phyloP scores from a whole-genome alignment of 441 rosid species.

The Adansonia rubrostipa region DNA sequence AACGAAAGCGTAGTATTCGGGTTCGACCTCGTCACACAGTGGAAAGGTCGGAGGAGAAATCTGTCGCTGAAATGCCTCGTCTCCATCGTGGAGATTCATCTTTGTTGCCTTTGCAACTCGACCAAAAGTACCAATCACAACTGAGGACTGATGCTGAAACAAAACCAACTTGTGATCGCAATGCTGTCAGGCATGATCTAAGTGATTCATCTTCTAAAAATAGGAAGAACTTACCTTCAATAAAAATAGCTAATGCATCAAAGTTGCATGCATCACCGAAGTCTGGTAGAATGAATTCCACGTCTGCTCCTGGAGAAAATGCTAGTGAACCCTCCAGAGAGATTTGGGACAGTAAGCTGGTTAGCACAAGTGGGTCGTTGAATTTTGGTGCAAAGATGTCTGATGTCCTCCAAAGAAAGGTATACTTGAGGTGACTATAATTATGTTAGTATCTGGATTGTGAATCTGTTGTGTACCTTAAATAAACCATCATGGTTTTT shows the following conservation, averaged over 20 bases:
- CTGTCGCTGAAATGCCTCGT: conserved; percentile 49
- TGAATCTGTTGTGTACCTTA: background rate
- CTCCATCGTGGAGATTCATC: conserved; percentile 62
- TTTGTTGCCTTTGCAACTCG: conserved; percentile 54
- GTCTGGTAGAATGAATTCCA: conserved; percentile 64
- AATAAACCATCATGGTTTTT: background rate
- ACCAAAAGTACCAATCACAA: conserved; percentile 69
- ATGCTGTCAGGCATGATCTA: conserved; percentile 66
- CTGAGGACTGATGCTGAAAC: conserved; percentile 62
- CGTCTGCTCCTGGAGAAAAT: conserved; percentile 60
- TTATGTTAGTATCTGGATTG: conserved; percentile 8
- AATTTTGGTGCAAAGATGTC: conserved; percentile 70
- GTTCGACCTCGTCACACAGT: conserved; percentile 80
- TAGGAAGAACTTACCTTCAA: conserved; percentile 64
- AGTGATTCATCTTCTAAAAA: conserved; percentile 67
- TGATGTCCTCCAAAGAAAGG: conserved; percentile 86
- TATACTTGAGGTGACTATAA: conserved; percentile 33
- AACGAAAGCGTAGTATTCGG: conserved; percentile 93
- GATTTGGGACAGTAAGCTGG: conserved; percentile 64
- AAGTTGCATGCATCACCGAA: conserved; percentile 72
- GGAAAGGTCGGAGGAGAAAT: conserved; percentile 71
- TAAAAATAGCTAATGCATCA: conserved; percentile 72
- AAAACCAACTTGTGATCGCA: conserved; percentile 47
- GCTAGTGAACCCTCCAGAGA: conserved; percentile 63
- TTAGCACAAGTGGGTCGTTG: conserved; percentile 59